A percentile compares a stretch with the other conserved stretches of the same genome.
phyloP scores from a whole-genome alignment of 129 eudicot genomes.

The Escallonia rubra region DNA sequence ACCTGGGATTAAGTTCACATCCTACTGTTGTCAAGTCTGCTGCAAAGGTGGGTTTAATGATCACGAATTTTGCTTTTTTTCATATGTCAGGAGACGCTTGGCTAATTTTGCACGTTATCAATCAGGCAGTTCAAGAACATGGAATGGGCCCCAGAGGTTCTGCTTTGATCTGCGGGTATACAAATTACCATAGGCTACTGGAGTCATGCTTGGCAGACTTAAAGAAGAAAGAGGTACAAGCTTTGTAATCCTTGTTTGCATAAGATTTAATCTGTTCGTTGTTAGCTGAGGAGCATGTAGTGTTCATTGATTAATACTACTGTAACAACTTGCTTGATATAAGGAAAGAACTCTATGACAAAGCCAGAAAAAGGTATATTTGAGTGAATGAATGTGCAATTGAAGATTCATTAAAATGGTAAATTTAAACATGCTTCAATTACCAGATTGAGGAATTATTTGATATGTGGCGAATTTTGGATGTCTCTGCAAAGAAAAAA shows the following conservation, averaged over 20 bases:
- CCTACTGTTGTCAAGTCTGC: slow-evolving; percentile 79
- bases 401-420: neutral
- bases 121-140: slow-evolving; percentile 75
- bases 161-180: slow-evolving; percentile 91
- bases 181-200: slow-evolving; percentile 70
- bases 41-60: slow-evolving; percentile 41
- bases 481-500: neutral
- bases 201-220: slow-evolving; percentile 78
- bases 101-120: slow-evolving; percentile 1
- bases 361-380: neutral
- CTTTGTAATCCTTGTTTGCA: slow-evolving; percentile 1
- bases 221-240: slow-evolving; percentile 81
- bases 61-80: neutral
- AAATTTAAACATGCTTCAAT: neutral
- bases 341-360: neutral
- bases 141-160: slow-evolving; percentile 99
- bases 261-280: neutral
- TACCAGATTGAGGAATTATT: neutral
- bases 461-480: neutral
- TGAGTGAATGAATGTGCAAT: neutral
- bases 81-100: neutral
- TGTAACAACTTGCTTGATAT: neutral
- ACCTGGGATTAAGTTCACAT: slow-evolving; percentile 89
- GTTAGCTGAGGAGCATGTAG: neutral
- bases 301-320: neutral